These are phyloP conservation scores for Lolium rigidum DNA, from an alignment of 176 grass and related monocot genomes.

Conservation along the genomic window DNA sequence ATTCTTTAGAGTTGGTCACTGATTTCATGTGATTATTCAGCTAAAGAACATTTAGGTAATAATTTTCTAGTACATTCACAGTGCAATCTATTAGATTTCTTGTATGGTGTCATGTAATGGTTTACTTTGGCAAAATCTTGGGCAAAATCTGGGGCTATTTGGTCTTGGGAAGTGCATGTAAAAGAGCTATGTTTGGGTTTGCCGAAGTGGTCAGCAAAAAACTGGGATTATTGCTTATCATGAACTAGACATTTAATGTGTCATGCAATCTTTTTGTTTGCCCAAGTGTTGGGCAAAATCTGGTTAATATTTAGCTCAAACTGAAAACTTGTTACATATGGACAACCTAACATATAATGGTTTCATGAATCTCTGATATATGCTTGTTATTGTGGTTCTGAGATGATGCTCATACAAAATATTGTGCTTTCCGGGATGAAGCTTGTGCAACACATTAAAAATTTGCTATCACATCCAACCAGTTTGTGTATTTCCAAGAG, in stretches of 20 bases:
- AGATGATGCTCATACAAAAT: background rate
- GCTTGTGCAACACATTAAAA: background rate
- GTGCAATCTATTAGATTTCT: no score
- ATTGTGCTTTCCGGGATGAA: background rate
- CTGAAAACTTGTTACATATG: background rate
- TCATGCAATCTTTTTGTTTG: background rate
- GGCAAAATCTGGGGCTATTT: background rate
- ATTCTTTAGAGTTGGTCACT: no score
- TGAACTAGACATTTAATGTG: background rate
- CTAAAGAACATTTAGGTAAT: no score
- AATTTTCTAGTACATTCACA: no score
- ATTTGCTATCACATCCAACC: background rate
- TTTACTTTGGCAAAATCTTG: background rate
- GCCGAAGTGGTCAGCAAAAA: background rate
- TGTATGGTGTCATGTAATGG: background rate
- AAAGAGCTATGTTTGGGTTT: conserved; percentile 5
- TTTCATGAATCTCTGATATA: background rate
- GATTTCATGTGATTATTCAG: no score
- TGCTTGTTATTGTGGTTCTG: background rate
- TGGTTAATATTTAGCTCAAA: background rate
- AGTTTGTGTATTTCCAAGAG: background rate
- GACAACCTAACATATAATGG: background rate
- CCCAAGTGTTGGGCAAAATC: background rate
- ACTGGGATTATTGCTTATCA: background rate
- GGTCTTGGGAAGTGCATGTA: background rate